phyloP scores from a whole-genome alignment of 176 grass and related monocot species.

The Rhynchospora pubera region DNA sequence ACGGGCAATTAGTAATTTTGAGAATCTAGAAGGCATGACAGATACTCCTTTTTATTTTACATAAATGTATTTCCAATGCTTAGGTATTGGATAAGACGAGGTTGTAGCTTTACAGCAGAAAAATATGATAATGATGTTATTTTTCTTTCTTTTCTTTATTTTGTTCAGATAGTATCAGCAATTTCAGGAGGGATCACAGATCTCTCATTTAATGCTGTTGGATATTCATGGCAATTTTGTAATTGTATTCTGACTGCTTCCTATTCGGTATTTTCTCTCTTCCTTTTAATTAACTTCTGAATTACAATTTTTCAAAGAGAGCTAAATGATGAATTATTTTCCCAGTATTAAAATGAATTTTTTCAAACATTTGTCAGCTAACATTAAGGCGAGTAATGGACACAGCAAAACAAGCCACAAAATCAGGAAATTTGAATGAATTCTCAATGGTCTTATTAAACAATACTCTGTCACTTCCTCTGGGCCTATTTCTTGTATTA shows the following conservation, averaged over 20 bases:
- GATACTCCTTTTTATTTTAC: background rate
- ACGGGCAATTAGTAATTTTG: background rate
- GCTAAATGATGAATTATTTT: constrained; percentile 24
- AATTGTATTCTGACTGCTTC: constrained; percentile 94
- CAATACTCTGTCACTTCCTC: constrained; percentile 75
- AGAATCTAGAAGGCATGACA: background rate
- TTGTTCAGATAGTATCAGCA: constrained; percentile 85
- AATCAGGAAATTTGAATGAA: constrained; percentile 91
- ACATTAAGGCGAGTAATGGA: constrained; percentile 89
- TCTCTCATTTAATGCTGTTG: constrained; percentile 75
- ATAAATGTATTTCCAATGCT: constrained; percentile 1
- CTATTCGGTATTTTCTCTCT: constrained; percentile 67
- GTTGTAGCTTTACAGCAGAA: background rate
- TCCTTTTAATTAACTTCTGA: constrained; percentile 8
- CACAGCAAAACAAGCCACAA: constrained; percentile 84
- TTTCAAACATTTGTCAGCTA: constrained; percentile 45
- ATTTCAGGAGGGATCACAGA: constrained; percentile 84
- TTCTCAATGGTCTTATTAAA: constrained; percentile 97
- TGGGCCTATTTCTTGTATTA: constrained; percentile 73
- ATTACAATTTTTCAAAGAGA: constrained; percentile 2
- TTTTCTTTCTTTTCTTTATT: background rate
- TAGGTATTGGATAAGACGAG: background rate
- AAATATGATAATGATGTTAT: background rate
- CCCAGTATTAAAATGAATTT: background rate
- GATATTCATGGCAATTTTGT: constrained; percentile 82